A percentile compares a stretch with the other conserved stretches of the same genome.
Evolutionary conservation across 1,284 basidiomycete species (phyloP).

Genomic region (Gymnopus androsaceus): DNA sequence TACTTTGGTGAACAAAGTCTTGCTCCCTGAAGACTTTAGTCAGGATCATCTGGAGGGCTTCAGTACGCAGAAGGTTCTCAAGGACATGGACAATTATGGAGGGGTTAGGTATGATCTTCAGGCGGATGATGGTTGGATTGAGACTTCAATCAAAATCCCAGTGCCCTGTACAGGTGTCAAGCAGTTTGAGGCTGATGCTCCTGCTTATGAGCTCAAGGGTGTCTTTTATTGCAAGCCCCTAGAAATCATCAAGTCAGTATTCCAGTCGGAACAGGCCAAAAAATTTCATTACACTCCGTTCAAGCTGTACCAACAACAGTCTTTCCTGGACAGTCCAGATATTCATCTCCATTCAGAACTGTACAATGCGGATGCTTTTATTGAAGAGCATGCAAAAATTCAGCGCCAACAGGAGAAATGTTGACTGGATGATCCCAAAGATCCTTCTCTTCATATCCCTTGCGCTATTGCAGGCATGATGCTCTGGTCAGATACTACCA

Average conservation of each 20-base stretch:
- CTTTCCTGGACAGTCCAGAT: neutral
- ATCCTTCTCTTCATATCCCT: constrained; percentile 20
- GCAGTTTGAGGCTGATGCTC: neutral
- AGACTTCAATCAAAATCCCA: neutral
- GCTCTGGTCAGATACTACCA: constrained; percentile 40
- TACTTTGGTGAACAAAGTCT: too few relatives aligned
- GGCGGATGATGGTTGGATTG: neutral
- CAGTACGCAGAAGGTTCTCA: neutral
- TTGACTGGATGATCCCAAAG: neutral
- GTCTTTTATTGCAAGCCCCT: constrained; percentile 28
- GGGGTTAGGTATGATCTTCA: neutral
- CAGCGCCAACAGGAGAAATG: neutral
- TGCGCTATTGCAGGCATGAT: constrained; percentile 30
- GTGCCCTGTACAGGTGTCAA: neutral
- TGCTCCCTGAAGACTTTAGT: constrained; percentile 14
- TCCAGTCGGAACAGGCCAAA: constrained; percentile 24
- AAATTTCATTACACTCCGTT: constrained; percentile 33
- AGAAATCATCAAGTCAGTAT: constrained; percentile 29
- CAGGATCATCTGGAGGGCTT: constrained; percentile 12
- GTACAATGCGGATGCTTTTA: constrained; percentile 6
- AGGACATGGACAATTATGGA: neutral
- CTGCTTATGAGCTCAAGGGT: constrained; percentile 26
- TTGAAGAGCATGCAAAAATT: constrained; percentile 5
- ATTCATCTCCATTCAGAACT: neutral
- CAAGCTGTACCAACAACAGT: constrained; percentile 21